Conservation (phyloP, 495 filamentous ascomycete species). For the Chlorociboria aeruginascens region DNA sequence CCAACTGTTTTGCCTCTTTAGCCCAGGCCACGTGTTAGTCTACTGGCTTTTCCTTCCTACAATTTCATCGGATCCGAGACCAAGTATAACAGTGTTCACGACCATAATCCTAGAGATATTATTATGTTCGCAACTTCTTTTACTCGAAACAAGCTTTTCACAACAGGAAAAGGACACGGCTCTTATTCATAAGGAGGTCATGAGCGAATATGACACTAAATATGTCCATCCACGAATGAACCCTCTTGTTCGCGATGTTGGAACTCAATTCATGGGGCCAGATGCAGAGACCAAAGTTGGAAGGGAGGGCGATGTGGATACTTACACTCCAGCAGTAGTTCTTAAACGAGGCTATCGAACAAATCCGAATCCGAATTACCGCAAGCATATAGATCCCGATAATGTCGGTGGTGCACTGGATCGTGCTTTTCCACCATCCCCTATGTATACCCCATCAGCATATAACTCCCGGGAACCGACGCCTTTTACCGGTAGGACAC, state of each 20-base stretch:
- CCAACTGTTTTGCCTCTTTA: conserved; percentile 80
- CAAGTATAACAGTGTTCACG: conserved; percentile 75
- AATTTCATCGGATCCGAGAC: conserved; percentile 57
- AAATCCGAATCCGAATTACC: conserved; percentile 80
- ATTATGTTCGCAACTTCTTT: conserved; percentile 64
- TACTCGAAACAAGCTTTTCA: conserved; percentile 56
- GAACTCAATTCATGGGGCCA: conserved; percentile 46
- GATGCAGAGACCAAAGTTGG: conserved; percentile 21
- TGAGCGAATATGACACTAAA: conserved; percentile 94
- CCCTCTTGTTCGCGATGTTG: conserved; percentile 70
- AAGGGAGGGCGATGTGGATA: conserved; percentile 21
- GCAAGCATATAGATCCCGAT: conserved; percentile 66
- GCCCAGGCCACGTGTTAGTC: conserved; percentile 79
- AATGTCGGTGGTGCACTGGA: conserved; percentile 16
- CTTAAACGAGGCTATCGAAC: conserved; percentile 75
- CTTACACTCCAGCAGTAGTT: conserved; percentile 65
- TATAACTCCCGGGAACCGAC: conserved; percentile 15
- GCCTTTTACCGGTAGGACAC: conserved; percentile 17
- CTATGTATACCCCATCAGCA: conserved; percentile 7
- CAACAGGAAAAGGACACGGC: conserved; percentile 78
- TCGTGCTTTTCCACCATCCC: conserved; percentile 2
- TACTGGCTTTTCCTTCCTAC: conserved; percentile 82
- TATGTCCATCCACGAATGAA: conserved; percentile 85
- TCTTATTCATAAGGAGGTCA: conserved; percentile 78
- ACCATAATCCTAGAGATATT: conserved; percentile 58